Evolutionary conservation across 2,329 filamentous ascomycete species (phyloP).

Genomic region (Calcarisporium arbuscula): DNA sequence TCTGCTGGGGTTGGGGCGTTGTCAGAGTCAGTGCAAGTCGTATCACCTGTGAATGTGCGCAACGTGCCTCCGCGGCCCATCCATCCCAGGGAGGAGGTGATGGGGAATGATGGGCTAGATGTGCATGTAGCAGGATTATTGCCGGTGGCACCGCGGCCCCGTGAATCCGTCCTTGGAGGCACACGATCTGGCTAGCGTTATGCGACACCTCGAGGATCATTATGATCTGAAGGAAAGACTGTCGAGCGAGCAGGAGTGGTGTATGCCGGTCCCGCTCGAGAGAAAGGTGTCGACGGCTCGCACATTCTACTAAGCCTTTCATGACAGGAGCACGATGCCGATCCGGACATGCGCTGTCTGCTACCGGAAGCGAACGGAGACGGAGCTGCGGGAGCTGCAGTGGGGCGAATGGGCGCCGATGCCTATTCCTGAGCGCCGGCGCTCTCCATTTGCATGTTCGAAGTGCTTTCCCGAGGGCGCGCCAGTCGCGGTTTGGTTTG

Average conservation of each 20-base stretch:
- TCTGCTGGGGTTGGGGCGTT: no score
- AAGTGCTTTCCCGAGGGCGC: constrained; percentile 5
- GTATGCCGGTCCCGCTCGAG: constrained; percentile 4
- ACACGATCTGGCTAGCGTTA: constrained; percentile 7
- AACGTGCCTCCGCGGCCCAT: no score
- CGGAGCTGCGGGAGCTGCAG: constrained; percentile 6
- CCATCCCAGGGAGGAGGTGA: no score
- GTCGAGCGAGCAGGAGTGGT: constrained; percentile 5
- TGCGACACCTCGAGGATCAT: constrained; percentile 6
- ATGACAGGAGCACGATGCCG: constrained; percentile 8
- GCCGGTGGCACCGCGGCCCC: no score
- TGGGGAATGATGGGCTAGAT: no score
- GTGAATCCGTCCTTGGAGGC: no score
- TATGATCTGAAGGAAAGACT: constrained; percentile 7
- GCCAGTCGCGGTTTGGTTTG: constrained; percentile 1
- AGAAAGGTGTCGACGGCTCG: constrained; percentile 6
- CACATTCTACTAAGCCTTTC: constrained; percentile 9
- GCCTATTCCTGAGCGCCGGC: constrained; percentile 2
- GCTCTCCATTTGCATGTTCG: constrained; percentile 4
- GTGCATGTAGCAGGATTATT: no score
- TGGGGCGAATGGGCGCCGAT: constrained; percentile 6
- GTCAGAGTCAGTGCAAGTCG: no score
- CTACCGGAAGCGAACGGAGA: constrained; percentile 4
- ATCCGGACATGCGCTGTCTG: constrained; percentile 7
- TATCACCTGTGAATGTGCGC: no score